These are phyloP conservation scores for Astrothelium subdiscretum DNA, from an alignment of 495 filamentous ascomycete species.

Conservation along the genomic window DNA sequence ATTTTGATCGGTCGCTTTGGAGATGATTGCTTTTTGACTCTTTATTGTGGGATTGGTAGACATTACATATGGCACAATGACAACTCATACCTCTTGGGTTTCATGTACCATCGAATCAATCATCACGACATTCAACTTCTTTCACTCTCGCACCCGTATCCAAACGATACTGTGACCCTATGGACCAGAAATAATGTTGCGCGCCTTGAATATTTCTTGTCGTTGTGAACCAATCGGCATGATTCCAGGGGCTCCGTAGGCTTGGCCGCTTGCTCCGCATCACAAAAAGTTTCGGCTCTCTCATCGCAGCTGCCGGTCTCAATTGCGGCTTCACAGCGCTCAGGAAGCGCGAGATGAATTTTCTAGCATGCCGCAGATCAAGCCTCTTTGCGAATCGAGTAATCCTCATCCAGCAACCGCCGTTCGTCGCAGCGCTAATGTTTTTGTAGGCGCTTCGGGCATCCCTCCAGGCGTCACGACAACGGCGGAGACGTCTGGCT, in stretches of 20 bases:
- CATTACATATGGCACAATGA: background rate
- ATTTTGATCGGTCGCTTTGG: background rate
- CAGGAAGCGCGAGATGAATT: background rate
- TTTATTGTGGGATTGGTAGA: background rate
- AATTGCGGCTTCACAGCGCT: background rate
- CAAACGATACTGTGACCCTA: no score
- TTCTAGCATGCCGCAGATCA: background rate
- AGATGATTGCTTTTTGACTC: background rate
- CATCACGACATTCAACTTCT: background rate
- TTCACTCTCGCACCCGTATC: no score
- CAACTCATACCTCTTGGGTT: background rate
- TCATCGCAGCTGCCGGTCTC: background rate
- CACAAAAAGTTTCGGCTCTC: no score
- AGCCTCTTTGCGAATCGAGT: background rate
- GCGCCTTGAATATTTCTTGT: no score
- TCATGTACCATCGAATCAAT: background rate
- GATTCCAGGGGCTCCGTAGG: no score
- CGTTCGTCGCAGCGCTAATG: background rate
- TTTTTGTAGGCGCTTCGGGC: background rate
- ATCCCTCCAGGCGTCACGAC: background rate
- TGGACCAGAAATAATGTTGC: no score
- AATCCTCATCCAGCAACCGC: background rate
- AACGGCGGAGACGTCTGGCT: constrained; percentile 15
- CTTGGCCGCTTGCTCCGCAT: no score
- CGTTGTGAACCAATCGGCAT: no score